Conservation (phyloP, 768 basidiomycete species). For the Serpula lacrymans region DNA sequence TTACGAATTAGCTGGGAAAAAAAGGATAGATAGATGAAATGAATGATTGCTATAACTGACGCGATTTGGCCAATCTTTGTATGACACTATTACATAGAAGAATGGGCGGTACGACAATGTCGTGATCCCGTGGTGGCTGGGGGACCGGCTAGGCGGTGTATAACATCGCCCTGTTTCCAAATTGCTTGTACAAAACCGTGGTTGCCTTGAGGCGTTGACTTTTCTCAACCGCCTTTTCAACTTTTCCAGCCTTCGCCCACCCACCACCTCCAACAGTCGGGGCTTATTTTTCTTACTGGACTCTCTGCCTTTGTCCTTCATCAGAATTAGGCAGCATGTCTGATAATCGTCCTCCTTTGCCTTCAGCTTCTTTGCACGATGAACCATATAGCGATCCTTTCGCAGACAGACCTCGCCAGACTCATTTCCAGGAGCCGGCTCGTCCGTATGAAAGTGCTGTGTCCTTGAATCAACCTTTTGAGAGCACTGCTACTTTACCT, state of each 20-base stretch:
- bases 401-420: constrained; percentile 59
- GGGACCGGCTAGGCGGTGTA: constrained; percentile 29
- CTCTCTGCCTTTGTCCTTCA: background rate
- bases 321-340: constrained; percentile 17
- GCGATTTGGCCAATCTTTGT: too few species aligned
- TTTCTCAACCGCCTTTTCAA: constrained; percentile 18
- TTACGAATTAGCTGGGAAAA: too few species aligned
- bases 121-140: constrained; percentile 27
- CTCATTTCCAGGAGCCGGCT: constrained; percentile 52
- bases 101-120: too few species aligned
- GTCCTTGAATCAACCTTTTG: constrained; percentile 44
- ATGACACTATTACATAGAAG: too few species aligned
- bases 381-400: constrained; percentile 63
- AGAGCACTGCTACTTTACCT: constrained; percentile 54
- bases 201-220: constrained; percentile 13
- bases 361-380: constrained; percentile 31
- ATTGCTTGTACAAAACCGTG: constrained; percentile 23
- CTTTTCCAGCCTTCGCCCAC: constrained; percentile 6
- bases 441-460: constrained; percentile 38
- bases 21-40: too few species aligned
- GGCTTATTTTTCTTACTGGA: constrained; percentile 9
- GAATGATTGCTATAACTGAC: too few species aligned
- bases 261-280: constrained; percentile 5
- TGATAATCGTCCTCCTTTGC: constrained; percentile 15
- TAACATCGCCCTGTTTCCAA: constrained; percentile 30